Evolutionary conservation across 1,284 basidiomycete species (phyloP), one percentile per base, ranked within the genome.

Genomic region (Irpex sp.): DNA sequence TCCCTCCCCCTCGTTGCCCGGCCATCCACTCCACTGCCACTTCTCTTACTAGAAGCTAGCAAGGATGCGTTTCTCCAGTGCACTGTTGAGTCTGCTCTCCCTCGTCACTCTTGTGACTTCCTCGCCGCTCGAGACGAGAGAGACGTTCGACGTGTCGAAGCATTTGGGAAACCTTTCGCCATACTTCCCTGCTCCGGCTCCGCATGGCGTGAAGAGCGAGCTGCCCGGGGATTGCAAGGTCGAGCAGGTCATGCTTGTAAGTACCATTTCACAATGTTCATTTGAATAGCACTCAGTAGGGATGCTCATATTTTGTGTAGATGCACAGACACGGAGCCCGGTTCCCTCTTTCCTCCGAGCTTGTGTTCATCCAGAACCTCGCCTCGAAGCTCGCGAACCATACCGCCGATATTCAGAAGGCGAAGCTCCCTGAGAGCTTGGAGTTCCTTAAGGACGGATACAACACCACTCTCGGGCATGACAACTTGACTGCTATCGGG

Each of bases 301-400:
- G 38, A 17, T 26, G 17, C 36, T 64, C 44, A 60, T 44, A 21
- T 15, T 52, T 61, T 3, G 4, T 48, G 58, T 62, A 77, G 79
- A 73, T 81, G 71, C 77, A 75, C 62, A 68, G 80, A 49, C 81
- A 82, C 62, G 81, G 81, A 2, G 77, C 77, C 31, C 76, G 80
- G 36, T 76, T 71, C 54, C 76, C 78, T 17, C 66, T 71, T 3
- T 64, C 64, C 15, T 74, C 73, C 59, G 74, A 79, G 66, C 63
- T 74, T 6, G 71, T 69, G 49, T 76, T 75, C 68, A 76, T 76
- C 61, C 72, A 72, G 8, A 71, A 72, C 64, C 74, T 81, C 15
- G 75, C 76, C 5, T 64, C 69, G 17, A 78, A 77, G 65, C 76
- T 81, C 57, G 69, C 69, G 19, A 69, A 66, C 57, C 66, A 73